phyloP scores from a whole-genome alignment of 805 yeast genomes.

The Metschnikowia kunwiensis region DNA sequence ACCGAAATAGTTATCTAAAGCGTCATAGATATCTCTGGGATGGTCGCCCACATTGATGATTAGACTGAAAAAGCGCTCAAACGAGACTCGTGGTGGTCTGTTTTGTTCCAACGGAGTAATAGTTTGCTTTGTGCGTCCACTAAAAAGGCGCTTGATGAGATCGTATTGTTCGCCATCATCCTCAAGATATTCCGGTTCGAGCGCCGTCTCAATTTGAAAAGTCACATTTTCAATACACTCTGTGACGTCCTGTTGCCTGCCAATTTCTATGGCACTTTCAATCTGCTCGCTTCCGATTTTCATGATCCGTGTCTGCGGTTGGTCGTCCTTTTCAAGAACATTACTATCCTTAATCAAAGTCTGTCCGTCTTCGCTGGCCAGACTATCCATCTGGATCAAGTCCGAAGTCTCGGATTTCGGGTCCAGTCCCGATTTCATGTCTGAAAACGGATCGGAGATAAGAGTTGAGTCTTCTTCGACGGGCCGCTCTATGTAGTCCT shows the following conservation, averaged over 20 bases:
- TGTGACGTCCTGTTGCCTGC: constrained; percentile 95
- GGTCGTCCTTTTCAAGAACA: constrained; percentile 5
- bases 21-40: constrained; percentile 86
- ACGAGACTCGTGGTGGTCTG: constrained; percentile 28
- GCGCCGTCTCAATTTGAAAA: constrained; percentile 85
- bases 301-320: constrained; percentile 19
- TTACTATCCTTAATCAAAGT: background rate
- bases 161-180: constrained; percentile 80
- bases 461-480: background rate
- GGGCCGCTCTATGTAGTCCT: background rate
- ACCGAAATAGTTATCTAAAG: constrained; percentile 78
- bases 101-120: constrained; percentile 50
- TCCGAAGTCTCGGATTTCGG: background rate
- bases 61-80: constrained; percentile 76
- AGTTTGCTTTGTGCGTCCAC: constrained; percentile 80
- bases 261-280: constrained; percentile 72
- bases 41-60: constrained; percentile 85
- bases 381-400: constrained; percentile 6
- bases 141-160: constrained; percentile 73
- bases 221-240: constrained; percentile 95
- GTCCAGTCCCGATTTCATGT: background rate
- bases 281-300: constrained; percentile 58
- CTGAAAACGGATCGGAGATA: constrained; percentile 2
- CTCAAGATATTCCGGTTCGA: constrained; percentile 63
- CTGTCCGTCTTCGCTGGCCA: constrained; percentile 2